phyloP scores from a whole-genome alignment of 805 yeast species.

The Suhomyces sp. region DNA sequence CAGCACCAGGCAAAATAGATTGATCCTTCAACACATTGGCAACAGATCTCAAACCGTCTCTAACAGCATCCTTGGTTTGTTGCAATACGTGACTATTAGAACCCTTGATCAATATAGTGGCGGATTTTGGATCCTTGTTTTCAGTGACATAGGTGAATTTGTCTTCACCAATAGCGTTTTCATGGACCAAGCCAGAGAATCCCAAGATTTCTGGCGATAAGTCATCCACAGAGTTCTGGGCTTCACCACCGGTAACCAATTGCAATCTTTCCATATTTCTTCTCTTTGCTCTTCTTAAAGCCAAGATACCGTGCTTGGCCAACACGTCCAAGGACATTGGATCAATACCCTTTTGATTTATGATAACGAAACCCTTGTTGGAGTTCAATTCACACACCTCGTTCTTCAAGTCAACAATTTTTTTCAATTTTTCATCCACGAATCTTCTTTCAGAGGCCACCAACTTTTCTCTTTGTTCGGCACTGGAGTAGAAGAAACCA shows the following conservation, averaged over 20 bases:
- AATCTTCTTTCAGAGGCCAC: slow-evolving; percentile 92
- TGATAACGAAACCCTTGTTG: slow-evolving; percentile 81
- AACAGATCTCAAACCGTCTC: slow-evolving; percentile 96
- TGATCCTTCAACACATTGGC: slow-evolving; percentile 86
- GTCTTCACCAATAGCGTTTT: slow-evolving; percentile 94
- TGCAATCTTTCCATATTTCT: slow-evolving; percentile 99
- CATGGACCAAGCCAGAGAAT: slow-evolving; percentile 85
- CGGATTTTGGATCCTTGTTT: slow-evolving; percentile 83
- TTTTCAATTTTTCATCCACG: slow-evolving; percentile 88
- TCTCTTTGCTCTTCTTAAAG: slow-evolving; percentile 96
- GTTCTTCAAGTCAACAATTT: slow-evolving; percentile 90
- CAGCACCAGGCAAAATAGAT: slow-evolving; percentile 92
- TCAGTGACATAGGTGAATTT: slow-evolving; percentile 95
- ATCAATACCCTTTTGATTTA: slow-evolving; percentile 98
- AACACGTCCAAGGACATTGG: slow-evolving; percentile 95
- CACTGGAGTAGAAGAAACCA: slow-evolving; percentile 89
- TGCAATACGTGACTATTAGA: slow-evolving; percentile 85
- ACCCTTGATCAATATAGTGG: slow-evolving; percentile 89
- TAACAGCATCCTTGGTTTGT: slow-evolving; percentile 94
- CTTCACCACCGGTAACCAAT: slow-evolving; percentile 94
- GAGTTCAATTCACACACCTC: slow-evolving; percentile 79
- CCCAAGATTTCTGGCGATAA: slow-evolving; percentile 78
- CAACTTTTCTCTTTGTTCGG: slow-evolving; percentile 93
- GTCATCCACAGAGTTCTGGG: slow-evolving; percentile 96
- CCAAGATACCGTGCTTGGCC: slow-evolving; percentile 90